A percentile compares a stretch with the other conserved stretches of the same genome.
Evolutionary conservation across 140 eudicot species (phyloP).

Genomic region (Stevia rebaudiana): DNA sequence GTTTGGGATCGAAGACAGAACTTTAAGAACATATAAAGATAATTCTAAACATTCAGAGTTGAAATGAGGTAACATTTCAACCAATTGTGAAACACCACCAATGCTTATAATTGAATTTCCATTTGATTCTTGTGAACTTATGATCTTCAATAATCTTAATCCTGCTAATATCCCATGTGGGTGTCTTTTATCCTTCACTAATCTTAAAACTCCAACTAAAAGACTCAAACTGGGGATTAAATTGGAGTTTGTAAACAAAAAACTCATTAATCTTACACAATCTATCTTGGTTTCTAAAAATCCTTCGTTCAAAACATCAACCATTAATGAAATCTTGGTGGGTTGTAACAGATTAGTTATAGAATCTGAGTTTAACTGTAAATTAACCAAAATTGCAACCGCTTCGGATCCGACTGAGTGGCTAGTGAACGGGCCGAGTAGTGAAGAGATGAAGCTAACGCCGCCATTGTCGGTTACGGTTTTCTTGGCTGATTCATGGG

Average conservation of each 20-base stretch:
- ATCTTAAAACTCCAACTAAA: background rate
- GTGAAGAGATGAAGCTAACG: background rate
- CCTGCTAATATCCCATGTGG: conserved; percentile 2
- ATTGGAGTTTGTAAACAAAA: background rate
- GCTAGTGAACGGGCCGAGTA: background rate
- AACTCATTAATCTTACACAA: conserved; percentile 22
- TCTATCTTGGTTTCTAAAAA: background rate
- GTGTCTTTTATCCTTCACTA: background rate
- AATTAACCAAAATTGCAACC: background rate
- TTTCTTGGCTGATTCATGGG: conserved; percentile 5
- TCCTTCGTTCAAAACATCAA: conserved; percentile 10
- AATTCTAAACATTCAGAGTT: background rate
- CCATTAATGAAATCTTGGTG: conserved; percentile 5
- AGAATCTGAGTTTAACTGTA: background rate
- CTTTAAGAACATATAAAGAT: background rate
- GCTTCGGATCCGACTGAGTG: background rate
- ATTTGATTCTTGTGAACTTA: background rate
- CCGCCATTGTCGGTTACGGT: background rate
- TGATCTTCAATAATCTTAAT: background rate
- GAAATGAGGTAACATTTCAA: conserved; percentile 2
- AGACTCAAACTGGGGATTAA: background rate
- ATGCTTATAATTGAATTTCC: background rate
- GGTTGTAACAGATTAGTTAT: conserved; percentile 4
- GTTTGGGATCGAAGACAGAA: background rate
- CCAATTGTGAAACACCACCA: background rate